Base-by-base conservation (phyloP, 257 asterid genomes). In the Galeopsis tetrahit region DNA sequence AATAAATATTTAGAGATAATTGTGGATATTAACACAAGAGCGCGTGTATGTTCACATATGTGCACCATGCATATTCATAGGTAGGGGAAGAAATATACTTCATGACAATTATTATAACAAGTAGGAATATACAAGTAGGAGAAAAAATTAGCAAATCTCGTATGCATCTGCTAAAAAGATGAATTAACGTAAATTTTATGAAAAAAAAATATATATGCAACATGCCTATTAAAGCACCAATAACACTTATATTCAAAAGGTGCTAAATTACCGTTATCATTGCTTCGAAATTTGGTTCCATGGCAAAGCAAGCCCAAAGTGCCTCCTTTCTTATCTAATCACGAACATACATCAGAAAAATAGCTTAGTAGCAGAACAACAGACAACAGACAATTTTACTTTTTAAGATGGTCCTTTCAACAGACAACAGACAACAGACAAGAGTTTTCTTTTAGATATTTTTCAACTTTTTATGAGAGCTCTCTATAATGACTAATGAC, bases 261-360 rank as follows among this genome's bases (percentile, higher is more conserved):
- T 35, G 53, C 52, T 40, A 32, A 15, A 43, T 7, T 64, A 91
- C 99, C 71, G 98, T 85, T 78, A 77, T 85, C 97, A 88, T 85
- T 34, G 99, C 99, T 84, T 91, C 97, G 40, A 63, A 87, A 39
- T 82, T 76, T 66, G 97, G 99, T 81, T 73, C 87, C 97, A 91
- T 85, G 10, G 99, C 99, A 75, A 89, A 88, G 84, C 93, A 90
- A 63, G 99, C 97, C 99, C 99, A 94, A 39, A 91, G 97, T 69
- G 99, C 99, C 82, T 94, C 99, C 85, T 91, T 94, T 73, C 99
- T 87, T 82, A 91, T 85, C 99, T 94, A 76, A 82, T 63, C 32
- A 33, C 63, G 43, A 72, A 70, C 48, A 69, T 17, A 73, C 9
- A 14, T 10, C 14, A 52, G 46, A 32, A 64, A 40, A 71, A 63